phyloP scores from a whole-genome alignment of 345 rosid species.

The Lumnitzera littorea region DNA sequence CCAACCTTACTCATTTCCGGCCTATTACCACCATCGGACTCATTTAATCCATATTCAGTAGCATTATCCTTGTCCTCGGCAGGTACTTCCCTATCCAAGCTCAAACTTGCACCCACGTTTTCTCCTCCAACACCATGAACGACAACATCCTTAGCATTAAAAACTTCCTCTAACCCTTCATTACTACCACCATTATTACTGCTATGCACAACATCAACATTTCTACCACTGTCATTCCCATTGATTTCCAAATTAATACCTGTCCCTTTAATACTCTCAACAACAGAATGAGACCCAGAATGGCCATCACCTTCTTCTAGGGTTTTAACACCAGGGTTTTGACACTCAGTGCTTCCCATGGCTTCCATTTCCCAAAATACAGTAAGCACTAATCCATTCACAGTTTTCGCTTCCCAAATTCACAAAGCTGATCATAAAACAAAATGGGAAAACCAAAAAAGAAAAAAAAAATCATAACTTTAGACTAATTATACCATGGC shows the following conservation, averaged over 20 bases:
- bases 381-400: not conserved
- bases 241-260: constrained; percentile 11
- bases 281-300: constrained; percentile 14
- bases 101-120: too few relatives aligned
- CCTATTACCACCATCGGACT: too few relatives aligned
- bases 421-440: constrained; percentile 3
- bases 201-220: constrained; percentile 10
- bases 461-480: too few relatives aligned
- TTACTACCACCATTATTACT: not conserved
- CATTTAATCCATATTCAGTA: too few relatives aligned
- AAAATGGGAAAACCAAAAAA: too few relatives aligned
- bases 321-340: constrained; percentile 37
- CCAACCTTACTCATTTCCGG: too few relatives aligned
- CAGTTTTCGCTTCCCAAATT: not conserved
- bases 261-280: constrained; percentile 14
- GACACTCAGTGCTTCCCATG: constrained; percentile 4
- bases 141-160: not conserved
- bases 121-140: constrained; percentile 9
- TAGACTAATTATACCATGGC: too few relatives aligned
- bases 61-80: too few relatives aligned
- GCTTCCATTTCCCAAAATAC: constrained; percentile 1
- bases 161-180: constrained; percentile 1
- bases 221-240: constrained; percentile 12
- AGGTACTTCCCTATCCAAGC: too few relatives aligned
- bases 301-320: constrained; percentile 25